A percentile compares a stretch with the other conserved stretches of the same genome.
These are phyloP conservation scores for Seiridium unicorne DNA, from an alignment of 2,329 filamentous ascomycete species.

Conservation along the genomic window DNA sequence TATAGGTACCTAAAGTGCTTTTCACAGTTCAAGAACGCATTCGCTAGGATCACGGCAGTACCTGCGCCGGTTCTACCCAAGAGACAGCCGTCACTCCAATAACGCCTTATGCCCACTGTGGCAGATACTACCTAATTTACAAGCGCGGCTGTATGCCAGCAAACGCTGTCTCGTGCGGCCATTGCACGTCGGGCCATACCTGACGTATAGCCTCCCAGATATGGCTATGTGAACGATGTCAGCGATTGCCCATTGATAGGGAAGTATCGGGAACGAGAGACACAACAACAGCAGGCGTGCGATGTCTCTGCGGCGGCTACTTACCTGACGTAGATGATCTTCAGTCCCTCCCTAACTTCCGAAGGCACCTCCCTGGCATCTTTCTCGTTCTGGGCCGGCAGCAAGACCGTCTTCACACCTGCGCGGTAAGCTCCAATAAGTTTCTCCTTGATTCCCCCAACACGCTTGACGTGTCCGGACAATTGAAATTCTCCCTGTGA, in stretches of 20 bases:
- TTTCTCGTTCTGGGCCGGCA: conserved; percentile 87
- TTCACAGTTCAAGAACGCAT: too few species aligned
- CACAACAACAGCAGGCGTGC: conserved; percentile 31
- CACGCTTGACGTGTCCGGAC: conserved; percentile 85
- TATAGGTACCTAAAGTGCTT: too few species aligned
- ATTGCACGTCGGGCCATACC: conserved; percentile 88
- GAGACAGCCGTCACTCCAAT: background rate
- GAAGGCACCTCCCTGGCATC: conserved; percentile 87
- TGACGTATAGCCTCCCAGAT: conserved; percentile 91
- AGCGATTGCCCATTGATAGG: conserved; percentile 10
- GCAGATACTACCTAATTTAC: conserved; percentile 38
- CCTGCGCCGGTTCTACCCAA: background rate
- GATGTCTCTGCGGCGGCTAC: conserved; percentile 35
- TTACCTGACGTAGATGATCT: conserved; percentile 88
- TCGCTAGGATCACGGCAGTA: background rate
- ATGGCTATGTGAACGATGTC: conserved; percentile 52
- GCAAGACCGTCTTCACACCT: conserved; percentile 88
- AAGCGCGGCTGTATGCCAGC: conserved; percentile 76
- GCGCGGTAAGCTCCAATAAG: conserved; percentile 90
- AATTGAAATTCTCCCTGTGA: conserved; percentile 69
- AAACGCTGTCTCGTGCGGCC: conserved; percentile 68
- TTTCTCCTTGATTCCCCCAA: conserved; percentile 98
- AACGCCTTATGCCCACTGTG: background rate
- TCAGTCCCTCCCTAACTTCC: conserved; percentile 82
- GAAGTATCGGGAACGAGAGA: conserved; percentile 10